phyloP scores from a whole-genome alignment of 129 eudicot genomes.

The Erigeron canadensis region DNA sequence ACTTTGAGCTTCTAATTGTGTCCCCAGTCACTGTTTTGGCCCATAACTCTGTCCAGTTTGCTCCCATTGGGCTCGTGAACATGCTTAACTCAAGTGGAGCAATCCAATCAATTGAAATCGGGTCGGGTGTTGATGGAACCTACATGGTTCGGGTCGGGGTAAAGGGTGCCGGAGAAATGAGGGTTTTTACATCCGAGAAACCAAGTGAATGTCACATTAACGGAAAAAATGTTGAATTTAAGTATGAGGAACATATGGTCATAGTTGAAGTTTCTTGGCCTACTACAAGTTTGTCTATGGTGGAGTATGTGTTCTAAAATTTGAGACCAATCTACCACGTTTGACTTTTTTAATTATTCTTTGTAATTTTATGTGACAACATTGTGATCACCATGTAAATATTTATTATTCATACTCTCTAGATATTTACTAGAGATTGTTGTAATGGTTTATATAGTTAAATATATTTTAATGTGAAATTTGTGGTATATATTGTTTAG shows the following conservation, averaged over 20 bases:
- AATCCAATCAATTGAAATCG: constrained; percentile 39
- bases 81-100: constrained; percentile 94
- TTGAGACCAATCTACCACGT: not conserved
- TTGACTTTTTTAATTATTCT: not conserved
- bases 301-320: constrained; percentile 54
- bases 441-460: constrained; percentile 2
- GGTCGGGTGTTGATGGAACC: constrained; percentile 18
- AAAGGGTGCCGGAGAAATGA: constrained; percentile 57
- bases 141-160: constrained; percentile 39
- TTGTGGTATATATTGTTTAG: not conserved
- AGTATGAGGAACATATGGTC: constrained; percentile 57
- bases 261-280: constrained; percentile 60
- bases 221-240: constrained; percentile 46
- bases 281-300: constrained; percentile 34
- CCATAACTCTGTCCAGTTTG: constrained; percentile 53
- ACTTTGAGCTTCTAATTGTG: constrained; percentile 66
- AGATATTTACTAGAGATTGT: not conserved
- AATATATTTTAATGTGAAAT: not conserved
- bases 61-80: constrained; percentile 95
- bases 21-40: constrained; percentile 51
- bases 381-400: constrained; percentile 4
- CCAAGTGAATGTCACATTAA: constrained; percentile 39
- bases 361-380: not conserved
- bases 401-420: not conserved
- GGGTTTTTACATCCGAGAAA: constrained; percentile 51